A percentile compares a stretch with the other conserved stretches of the same genome.
phyloP scores from a whole-genome alignment of 768 basidiomycete genomes.

The Lactarius trivialis region DNA sequence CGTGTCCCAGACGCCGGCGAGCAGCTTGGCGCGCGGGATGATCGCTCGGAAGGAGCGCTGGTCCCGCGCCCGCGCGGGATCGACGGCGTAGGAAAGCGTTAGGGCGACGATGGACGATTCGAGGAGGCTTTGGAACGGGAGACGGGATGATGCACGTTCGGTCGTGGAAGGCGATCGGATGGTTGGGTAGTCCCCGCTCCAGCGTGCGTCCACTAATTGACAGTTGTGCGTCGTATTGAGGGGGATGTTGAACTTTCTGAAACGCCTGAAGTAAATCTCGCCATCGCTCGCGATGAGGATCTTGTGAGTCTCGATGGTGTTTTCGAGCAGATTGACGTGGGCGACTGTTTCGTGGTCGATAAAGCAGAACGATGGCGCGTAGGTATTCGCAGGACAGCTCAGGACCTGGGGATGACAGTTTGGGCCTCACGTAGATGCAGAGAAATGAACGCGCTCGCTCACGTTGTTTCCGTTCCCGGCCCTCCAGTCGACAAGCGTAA shows the following conservation, averaged over 20 bases:
- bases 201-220: neutral
- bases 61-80: neutral
- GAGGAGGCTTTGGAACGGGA: neutral
- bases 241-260: neutral
- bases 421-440: neutral
- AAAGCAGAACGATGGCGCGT: neutral
- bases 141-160: neutral
- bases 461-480: neutral
- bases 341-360: constrained; percentile 3
- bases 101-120: neutral
- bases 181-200: constrained; percentile 1
- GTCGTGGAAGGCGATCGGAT: no score
- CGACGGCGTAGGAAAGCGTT: neutral
- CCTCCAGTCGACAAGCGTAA: neutral
- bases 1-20: neutral
- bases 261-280: neutral
- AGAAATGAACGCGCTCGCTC: neutral
- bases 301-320: constrained; percentile 5
- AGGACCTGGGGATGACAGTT: neutral
- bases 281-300: neutral
- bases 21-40: neutral
- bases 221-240: no score
- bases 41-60: neutral
- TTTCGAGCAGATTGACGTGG: neutral
- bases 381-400: neutral